Base-by-base conservation (phyloP, 2,329 filamentous ascomycete genomes). In the Mycogone perniciosa region DNA sequence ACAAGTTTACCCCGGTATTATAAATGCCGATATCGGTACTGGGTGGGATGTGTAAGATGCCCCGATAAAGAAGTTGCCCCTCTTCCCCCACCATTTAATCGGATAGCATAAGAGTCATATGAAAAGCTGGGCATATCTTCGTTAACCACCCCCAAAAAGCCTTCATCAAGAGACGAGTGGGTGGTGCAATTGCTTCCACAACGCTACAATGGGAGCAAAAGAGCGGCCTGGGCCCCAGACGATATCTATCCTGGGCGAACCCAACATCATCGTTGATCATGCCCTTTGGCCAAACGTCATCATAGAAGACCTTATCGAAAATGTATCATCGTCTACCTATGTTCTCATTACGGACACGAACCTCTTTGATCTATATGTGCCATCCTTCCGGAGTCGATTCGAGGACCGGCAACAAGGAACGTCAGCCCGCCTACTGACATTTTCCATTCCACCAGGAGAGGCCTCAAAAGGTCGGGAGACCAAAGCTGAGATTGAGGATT, bases 271-370 rank as follows among this genome's bases (percentile, higher is more conserved):
- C 57, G 85, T 96, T 63, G 89, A 96, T 66, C 89, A 95, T 67
- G 89, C 86, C 57, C 81, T 99, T 50, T 96, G 91, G 89, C 81
- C 85, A 56, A 79, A 79, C 64, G 93, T 88, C 66, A 84, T 97
- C 56, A 83, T 85, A 48, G 72, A 84, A 59, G 92, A 99, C 70
- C 78, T 99, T 51, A 76, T 97, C 56, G 71, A 78, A 50, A 88
- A 86, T 65, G 76, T 93, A 54, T 71, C 80, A 46, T 93, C 91
- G 20, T 95, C 90, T 13, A 97, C 92, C 54, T 99, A 97, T 67
- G 86, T 97, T 52, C 84, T 99, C 55, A 88, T 99, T 63, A 97
- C 93, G 68, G 93, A 99, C 71, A 95, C 91, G 42, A 97, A 97
- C 66, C 81, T 99, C 55, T 81, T 80, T 55, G 78, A 85, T 26